Base-by-base conservation (phyloP, 805 yeast genomes). In the Candida stauntonica region DNA sequence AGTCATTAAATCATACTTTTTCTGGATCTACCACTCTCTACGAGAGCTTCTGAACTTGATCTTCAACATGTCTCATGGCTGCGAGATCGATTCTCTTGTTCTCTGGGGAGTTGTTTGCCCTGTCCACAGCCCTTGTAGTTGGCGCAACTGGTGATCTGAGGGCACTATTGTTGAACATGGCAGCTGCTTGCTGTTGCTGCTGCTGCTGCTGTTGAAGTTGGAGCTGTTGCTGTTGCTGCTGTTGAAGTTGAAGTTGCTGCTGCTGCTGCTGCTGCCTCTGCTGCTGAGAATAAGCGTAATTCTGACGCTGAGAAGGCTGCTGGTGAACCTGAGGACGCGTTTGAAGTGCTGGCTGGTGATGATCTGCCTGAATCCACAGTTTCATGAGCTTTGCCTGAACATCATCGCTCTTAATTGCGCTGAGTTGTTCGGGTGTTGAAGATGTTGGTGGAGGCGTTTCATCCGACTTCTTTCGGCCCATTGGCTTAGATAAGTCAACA, bases 121-220 rank as follows among this genome's bases (percentile, higher is more conserved):
- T 53, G 43, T 64, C 63, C 3, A 65, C 72, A 0, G 70, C 70
- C 41, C 72, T 57, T 9, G 72, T 66, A 1, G 67, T 58, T 7
- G 70, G 71, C 23, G 58, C 49, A 15, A 29, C 48, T 26, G 51
- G 44, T 1, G 54, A 41, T 26, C 47, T 49, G 20, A 46, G 28
- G 3, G 34, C 18, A 21, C 20, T 31, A 16, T 32, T 18, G 24
- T 21, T 21, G 24, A 21, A 21, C 9, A 21, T 21, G 9, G 24
- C 24, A 21, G 33, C 17, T 26, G 27, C 29, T 12, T 24, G 29
- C 16, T 21, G 44, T 16, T 43, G 48, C n/a, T 47, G 49, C 34
- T 41, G 48, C 24, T 44, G 40, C 18, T 44, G 44, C 20, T 39
- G 41, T 20, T 35, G 12, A 9, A 9, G 28, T 26, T 26, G 28